Evolutionary conservation across 2,329 filamentous ascomycete genomes (phyloP).

Genomic region (Tolypocladium album): DNA sequence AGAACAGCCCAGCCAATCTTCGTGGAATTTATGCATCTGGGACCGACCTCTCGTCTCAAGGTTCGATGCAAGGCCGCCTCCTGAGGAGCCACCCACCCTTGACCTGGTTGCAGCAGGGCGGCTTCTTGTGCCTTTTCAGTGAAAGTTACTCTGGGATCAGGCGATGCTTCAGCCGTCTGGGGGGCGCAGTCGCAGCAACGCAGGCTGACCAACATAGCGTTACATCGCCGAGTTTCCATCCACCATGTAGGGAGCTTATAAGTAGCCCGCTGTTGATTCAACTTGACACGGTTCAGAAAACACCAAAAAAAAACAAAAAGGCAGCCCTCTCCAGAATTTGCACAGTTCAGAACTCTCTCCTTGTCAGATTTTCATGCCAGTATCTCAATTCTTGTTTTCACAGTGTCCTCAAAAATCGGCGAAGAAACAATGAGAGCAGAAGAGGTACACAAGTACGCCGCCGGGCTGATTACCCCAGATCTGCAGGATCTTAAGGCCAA

Average conservation of each 20-base stretch:
- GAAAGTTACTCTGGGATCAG: background rate
- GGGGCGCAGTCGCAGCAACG: background rate
- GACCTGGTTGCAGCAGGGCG: background rate
- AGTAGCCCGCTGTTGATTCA: background rate
- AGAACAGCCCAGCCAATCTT: background rate
- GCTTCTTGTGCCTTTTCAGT: background rate
- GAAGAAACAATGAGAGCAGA: background rate
- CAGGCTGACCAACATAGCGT: background rate
- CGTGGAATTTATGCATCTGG: background rate
- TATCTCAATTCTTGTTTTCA: too few species aligned
- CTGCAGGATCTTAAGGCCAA: background rate
- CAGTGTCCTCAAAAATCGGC: background rate
- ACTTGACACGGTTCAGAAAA: background rate
- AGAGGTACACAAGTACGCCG: background rate
- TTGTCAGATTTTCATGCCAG: background rate
- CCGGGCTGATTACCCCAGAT: background rate
- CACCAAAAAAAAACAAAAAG: background rate
- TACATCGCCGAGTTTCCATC: background rate
- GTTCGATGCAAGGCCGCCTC: background rate
- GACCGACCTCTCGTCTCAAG: background rate
- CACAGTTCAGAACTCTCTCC: background rate
- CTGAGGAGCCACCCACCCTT: background rate
- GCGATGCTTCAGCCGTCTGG: background rate
- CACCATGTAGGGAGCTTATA: background rate
- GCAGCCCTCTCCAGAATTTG: too few species aligned